Evolutionary conservation across 176 grass and related monocot species (phyloP).

Genomic region (Musa beccarii): DNA sequence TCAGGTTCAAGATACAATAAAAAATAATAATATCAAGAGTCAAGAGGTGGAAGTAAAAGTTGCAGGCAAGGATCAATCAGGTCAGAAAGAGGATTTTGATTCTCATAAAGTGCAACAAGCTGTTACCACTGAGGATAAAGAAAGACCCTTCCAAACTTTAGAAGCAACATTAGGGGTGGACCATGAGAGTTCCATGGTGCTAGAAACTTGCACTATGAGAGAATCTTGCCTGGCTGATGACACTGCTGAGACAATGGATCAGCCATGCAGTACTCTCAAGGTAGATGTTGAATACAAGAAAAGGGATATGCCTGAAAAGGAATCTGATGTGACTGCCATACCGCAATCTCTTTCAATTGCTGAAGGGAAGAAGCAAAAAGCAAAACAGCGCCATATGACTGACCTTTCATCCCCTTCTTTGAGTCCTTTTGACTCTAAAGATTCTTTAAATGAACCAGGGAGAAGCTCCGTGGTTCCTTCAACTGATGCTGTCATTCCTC

Average conservation of each 20-base stretch:
- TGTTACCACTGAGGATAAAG: constrained; percentile 32
- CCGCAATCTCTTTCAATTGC: constrained; percentile 25
- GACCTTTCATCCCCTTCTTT: constrained; percentile 29
- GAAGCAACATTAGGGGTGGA: constrained; percentile 30
- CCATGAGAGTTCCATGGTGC: constrained; percentile 28
- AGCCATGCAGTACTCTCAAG: constrained; percentile 23
- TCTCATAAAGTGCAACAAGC: constrained; percentile 37
- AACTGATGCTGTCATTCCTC: constrained; percentile 24
- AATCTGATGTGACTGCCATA: constrained; percentile 12
- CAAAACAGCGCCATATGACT: constrained; percentile 36
- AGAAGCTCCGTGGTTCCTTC: constrained; percentile 22
- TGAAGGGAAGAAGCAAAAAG: constrained; percentile 45
- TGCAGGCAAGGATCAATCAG: constrained; percentile 20
- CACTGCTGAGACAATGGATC: constrained; percentile 14
- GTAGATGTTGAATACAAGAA: constrained; percentile 24
- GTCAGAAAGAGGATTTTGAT: constrained; percentile 37
- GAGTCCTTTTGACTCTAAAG: constrained; percentile 38
- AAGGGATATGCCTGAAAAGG: constrained; percentile 42
- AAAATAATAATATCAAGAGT: constrained; percentile 26
- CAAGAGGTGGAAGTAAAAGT: constrained; percentile 27
- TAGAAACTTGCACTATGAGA: constrained; percentile 18
- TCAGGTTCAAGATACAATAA: constrained; percentile 30
- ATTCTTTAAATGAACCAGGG: constrained; percentile 43
- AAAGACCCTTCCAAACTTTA: constrained; percentile 25
- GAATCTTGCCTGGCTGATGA: constrained; percentile 11